Percentiles rank a stretch among this genome's conserved stretches.
Conservation (phyloP, 495 filamentous ascomycete species). For the Annulohypoxylon bovei region DNA sequence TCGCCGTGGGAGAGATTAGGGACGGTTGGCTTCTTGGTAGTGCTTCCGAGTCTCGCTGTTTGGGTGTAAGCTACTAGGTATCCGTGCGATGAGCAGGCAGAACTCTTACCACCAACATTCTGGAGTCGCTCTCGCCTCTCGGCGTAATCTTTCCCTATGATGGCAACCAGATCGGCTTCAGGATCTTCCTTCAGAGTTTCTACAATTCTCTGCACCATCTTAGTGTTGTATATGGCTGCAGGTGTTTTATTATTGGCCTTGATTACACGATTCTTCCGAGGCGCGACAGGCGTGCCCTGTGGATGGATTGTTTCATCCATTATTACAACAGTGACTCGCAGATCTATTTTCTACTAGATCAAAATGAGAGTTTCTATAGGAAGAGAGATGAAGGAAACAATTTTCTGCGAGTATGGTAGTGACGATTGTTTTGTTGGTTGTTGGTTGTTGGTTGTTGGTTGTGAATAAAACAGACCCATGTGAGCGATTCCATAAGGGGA, state of each 20-base stretch:
- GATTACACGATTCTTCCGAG: background rate
- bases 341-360: background rate
- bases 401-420: background rate
- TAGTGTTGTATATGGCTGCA: background rate
- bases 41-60: background rate
- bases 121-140: background rate
- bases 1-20: too few species aligned
- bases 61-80: background rate
- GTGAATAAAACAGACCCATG: too few species aligned
- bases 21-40: too few species aligned
- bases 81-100: too few species aligned
- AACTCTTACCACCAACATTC: too few species aligned
- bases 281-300: background rate
- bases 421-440: background rate
- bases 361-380: background rate
- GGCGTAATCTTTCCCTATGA: background rate
- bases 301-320: background rate
- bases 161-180: background rate
- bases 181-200: background rate
- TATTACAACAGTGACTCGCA: background rate
- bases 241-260: background rate
- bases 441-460: too few species aligned
- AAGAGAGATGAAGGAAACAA: background rate
- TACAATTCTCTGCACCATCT: background rate
- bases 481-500: too few species aligned